phyloP scores from a whole-genome alignment of 208 protist genomes.

The Leptomonas seymouri region DNA sequence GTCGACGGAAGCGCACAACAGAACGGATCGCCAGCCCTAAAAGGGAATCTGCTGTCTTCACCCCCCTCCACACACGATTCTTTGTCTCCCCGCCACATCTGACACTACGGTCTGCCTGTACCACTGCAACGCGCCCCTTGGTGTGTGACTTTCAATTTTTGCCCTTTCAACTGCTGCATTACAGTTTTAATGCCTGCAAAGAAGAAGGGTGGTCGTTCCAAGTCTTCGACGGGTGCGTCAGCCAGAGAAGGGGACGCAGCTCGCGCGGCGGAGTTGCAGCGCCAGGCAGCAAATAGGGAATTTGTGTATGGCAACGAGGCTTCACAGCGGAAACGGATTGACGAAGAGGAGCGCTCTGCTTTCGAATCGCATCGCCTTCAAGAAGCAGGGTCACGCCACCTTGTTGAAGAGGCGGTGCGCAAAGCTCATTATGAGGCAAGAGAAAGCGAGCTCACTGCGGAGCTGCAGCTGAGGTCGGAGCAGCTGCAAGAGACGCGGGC shows the following conservation, averaged over 20 bases:
- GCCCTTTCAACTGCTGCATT: no score
- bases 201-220: conserved; percentile 37
- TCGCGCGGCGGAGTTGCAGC: conserved; percentile 50
- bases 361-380: conserved; percentile 53
- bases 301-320: conserved; percentile 57
- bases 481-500: conserved; percentile 19
- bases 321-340: conserved; percentile 52
- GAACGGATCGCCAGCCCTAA: no score
- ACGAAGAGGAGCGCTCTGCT: conserved; percentile 65
- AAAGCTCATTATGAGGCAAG: conserved; percentile 45
- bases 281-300: conserved; percentile 50
- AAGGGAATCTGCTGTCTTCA: no score
- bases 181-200: conserved; percentile 44
- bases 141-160: no score
- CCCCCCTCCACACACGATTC: no score
- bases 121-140: no score
- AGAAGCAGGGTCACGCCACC: conserved; percentile 50
- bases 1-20: no score
- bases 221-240: conserved; percentile 22
- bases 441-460: conserved; percentile 54
- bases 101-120: no score
- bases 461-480: conserved; percentile 22
- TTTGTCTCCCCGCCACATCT: no score
- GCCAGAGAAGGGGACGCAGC: conserved; percentile 44
- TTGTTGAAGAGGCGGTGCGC: conserved; percentile 51